phyloP scores from a whole-genome alignment of 495 filamentous ascomycete species.

The Stereocaulon alpinum region DNA sequence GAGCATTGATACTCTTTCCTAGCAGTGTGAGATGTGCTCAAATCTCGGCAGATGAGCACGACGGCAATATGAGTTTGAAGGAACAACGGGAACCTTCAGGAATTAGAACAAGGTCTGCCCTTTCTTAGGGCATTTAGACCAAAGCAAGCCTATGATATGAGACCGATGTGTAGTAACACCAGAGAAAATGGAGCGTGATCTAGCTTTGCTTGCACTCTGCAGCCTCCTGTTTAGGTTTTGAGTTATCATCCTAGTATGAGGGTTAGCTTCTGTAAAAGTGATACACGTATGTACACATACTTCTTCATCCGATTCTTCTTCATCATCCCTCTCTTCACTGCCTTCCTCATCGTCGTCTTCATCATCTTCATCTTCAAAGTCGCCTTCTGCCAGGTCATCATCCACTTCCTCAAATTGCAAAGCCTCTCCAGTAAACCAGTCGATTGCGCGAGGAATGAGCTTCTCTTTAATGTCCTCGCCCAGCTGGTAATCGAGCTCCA shows the following conservation, averaged over 20 bases:
- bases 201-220: constrained; percentile 99
- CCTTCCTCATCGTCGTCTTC: constrained; percentile 78
- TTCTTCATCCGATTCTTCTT: constrained; percentile 85
- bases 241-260: constrained; percentile 70
- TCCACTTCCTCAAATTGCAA: constrained; percentile 93
- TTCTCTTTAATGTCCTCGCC: constrained; percentile 99
- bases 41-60: neutral
- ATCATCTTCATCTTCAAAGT: constrained; percentile 81
- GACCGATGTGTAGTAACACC: constrained; percentile 1
- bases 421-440: constrained; percentile 99
- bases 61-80: neutral
- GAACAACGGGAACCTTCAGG: neutral
- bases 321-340: constrained; percentile 77
- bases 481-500: constrained; percentile 97
- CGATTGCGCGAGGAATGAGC: constrained; percentile 94
- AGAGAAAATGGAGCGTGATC: constrained; percentile 23
- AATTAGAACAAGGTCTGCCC: constrained; percentile 4
- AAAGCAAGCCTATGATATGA: neutral
- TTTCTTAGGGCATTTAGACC: neutral
- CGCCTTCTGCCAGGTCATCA: constrained; percentile 74
- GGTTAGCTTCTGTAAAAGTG: constrained; percentile 10
- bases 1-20: neutral
- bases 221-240: constrained; percentile 97
- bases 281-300: constrained; percentile 38
- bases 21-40: neutral